Evolutionary conservation across 225 moss, liverwort and hornwort species (phyloP), one percentile per base, ranked within the genome.

Genomic region (Pseudoscleropodium purum): DNA sequence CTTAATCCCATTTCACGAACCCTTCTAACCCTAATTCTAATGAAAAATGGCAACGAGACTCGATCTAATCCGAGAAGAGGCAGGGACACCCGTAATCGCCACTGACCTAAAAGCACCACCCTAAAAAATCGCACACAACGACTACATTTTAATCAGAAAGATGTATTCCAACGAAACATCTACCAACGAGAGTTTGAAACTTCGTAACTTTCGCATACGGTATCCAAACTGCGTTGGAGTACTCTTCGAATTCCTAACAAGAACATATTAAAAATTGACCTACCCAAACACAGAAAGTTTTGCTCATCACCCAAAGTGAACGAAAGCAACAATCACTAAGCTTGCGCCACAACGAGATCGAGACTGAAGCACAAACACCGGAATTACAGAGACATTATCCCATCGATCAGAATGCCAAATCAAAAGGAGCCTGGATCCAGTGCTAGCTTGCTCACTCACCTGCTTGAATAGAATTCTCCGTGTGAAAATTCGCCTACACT

Each of bases 11-110:
- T 33, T 52, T 29, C 1, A 56, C 52, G 10, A 88, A 64, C 83
- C 76, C 54, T 62, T 29, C 75, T 64, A 87, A 92, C 87, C 92
- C 92, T 91, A 91, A 91, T 39, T 41, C 30, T 68, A 75, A 63
- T 21, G 1, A 18, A 29, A 59, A 78, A 64, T 19, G 56, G 66
- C 78, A 84, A 76, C 62, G 33, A 63, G 23, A 79, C 43, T 88
- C 65, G 65, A 83, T 86, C 84, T 82, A 72, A 57, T 83, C 78
- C 23, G 54, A 65, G 65, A 70, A 54, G 39, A 26, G 39, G 54
- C 37, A 67, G n/a, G 4, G 54, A 51, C 49, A 75, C 49, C 15
- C 36, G 10, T 18, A 36, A 62, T 86, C 12, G 27, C 37, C 86
- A 86, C 54, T 79, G 43, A 43, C 43, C 43, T 81, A 61, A 61